phyloP scores from a whole-genome alignment of 2,329 filamentous ascomycete species.

The Xylaria sp. region DNA sequence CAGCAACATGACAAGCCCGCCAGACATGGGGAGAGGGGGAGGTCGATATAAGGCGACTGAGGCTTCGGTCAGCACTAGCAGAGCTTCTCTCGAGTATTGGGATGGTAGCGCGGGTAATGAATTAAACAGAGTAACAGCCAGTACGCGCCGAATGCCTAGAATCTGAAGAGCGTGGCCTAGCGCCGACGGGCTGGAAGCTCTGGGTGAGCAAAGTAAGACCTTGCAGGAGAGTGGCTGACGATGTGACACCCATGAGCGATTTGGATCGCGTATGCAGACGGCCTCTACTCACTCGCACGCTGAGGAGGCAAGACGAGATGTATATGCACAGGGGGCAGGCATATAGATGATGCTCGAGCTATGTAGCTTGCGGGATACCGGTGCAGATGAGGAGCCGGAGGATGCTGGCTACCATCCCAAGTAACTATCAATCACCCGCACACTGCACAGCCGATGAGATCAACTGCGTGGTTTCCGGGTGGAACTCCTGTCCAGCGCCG shows the following conservation, averaged over 20 bases:
- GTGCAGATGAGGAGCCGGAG: not conserved
- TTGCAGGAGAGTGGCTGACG: constrained; percentile 12
- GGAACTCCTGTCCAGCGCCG: not conserved
- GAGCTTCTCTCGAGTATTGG: constrained; percentile 17
- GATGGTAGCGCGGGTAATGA: constrained; percentile 3
- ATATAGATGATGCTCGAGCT: not conserved
- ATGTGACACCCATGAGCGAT: constrained; percentile 17
- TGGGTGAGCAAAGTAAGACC: constrained; percentile 7
- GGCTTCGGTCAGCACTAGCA: constrained; percentile 23
- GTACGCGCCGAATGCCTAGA: constrained; percentile 32
- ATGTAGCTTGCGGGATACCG: not conserved
- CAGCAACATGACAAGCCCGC: constrained; percentile 9
- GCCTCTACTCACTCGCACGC: not conserved
- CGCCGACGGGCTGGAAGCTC: constrained; percentile 14
- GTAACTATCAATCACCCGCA: not conserved
- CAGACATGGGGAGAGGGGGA: constrained; percentile 31
- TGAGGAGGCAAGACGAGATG: not conserved
- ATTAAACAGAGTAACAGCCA: constrained; percentile 17
- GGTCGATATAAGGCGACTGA: constrained; percentile 33
- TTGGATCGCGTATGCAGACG: constrained; percentile 4
- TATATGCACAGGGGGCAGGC: constrained; percentile 1
- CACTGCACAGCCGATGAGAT: constrained; percentile 9
- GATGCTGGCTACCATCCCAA: not conserved
- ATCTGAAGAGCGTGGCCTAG: constrained; percentile 28
- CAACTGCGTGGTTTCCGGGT: constrained; percentile 9